Conservation (phyloP, 331 rosid genomes). For the Acacia concinna region DNA sequence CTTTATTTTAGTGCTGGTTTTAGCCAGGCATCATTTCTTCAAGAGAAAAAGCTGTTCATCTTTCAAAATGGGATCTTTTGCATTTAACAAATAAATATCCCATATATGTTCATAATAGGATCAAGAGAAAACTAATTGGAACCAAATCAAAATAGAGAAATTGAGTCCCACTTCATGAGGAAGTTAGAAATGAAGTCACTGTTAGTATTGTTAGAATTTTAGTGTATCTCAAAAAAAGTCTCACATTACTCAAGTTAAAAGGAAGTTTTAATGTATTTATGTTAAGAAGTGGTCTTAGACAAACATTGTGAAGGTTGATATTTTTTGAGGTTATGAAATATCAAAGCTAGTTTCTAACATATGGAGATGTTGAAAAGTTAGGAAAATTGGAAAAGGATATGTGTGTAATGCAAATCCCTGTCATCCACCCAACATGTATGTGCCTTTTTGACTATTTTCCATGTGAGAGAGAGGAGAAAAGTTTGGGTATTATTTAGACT, state of each 20-base stretch:
- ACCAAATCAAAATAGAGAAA: neutral
- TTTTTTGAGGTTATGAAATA: neutral
- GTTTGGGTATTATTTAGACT: neutral
- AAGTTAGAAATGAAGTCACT: too few relatives aligned
- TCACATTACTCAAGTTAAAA: too few relatives aligned
- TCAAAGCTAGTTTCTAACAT: neutral
- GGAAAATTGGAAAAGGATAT: neutral
- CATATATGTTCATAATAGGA: neutral
- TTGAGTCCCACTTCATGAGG: neutral
- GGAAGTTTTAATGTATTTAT: neutral
- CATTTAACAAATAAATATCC: neutral
- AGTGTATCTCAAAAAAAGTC: neutral
- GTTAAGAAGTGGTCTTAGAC: neutral
- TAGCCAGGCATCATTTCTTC: conserved; percentile 25
- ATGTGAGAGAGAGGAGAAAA: neutral
- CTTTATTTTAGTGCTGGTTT: conserved; percentile 32
- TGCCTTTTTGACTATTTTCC: conserved; percentile 3
- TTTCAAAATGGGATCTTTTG: neutral
- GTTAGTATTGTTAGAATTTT: neutral
- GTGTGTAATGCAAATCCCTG: neutral
- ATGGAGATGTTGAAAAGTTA: neutral
- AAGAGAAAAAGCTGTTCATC: conserved; percentile 28
- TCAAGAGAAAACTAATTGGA: neutral
- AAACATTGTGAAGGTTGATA: neutral
- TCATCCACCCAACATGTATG: neutral